Evolutionary conservation across 371 early-diverging fungal species (phyloP), one percentile per base, ranked within the genome.

Genomic region (Mucor sp.): DNA sequence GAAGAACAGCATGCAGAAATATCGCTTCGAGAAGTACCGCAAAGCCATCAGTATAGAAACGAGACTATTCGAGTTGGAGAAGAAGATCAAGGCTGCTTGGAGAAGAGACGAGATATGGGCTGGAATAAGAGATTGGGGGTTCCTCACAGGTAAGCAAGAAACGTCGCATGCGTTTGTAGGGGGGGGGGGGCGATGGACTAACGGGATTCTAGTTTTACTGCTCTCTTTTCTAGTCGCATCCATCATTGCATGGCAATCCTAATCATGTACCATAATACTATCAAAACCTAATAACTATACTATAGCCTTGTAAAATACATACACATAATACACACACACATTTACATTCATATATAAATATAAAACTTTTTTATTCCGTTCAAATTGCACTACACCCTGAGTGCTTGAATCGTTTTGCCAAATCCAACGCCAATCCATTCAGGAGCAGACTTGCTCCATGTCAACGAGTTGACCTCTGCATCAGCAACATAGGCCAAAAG

Each of bases 361-460:
- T 55, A 55, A 28, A 55, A 21, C 15, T 27, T 27, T 30, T 23
- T 32, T 32, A 41, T 41, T 41, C 41, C 41, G 7, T 32, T 32
- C 27, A 47, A 57, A n/a, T 1, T 7, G 14, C 11, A 43, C 63
- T 77, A 83, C 21, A 83, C 81, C 39, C 85, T 73, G 47, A 90
- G 76, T 7, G 90, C 89, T 67, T 88, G 88, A n/a, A 90, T 80
- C 2, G 88, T 87, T 58, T 77, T 82, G 43, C 88, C 89, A 77
- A 87, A 87, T 0, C 86, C 86, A 66, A 94, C 84, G 28, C 90
- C 92, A 37, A 95, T 77, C 92, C 92, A 95, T 23, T 94, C 91
- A 11, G 91, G 86, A 28, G 78, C 73, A 6, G 83, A 78, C 15
- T 86, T 75, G 19, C 90, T 90, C 93, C 94, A 93, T 6, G 87